Percentiles rank a stretch among this genome's conserved stretches.
These are phyloP conservation scores for Ceratocystis cacaofunesta DNA, from an alignment of 2,329 filamentous ascomycete species.

Conservation along the genomic window DNA sequence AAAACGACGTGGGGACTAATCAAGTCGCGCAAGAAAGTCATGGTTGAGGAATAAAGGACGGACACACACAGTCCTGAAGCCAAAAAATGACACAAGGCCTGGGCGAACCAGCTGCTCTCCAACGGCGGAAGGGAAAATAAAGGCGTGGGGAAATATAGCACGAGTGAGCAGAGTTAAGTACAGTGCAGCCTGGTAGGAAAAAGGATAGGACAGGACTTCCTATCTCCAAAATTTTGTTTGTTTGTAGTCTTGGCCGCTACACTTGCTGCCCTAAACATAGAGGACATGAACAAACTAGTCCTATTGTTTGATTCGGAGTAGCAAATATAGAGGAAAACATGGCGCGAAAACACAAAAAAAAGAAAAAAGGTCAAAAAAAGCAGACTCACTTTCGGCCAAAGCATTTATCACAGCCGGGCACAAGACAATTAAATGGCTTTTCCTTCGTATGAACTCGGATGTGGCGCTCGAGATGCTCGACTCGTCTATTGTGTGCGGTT, in stretches of 20 bases:
- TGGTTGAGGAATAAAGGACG: neutral
- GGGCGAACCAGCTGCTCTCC: neutral
- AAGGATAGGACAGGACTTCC: neutral
- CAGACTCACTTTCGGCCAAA: slow-evolving; percentile 44
- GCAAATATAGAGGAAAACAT: slow-evolving; percentile 8
- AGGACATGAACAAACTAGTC: neutral
- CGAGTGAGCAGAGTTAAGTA: neutral
- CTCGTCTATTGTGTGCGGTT: slow-evolving; percentile 33
- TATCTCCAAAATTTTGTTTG: neutral
- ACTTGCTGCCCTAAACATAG: neutral
- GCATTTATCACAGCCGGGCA: slow-evolving; percentile 46
- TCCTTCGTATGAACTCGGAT: slow-evolving; percentile 51
- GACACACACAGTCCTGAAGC: neutral
- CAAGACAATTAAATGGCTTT: slow-evolving; percentile 46
- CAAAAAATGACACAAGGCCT: neutral
- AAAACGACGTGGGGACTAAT: neutral
- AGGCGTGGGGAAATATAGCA: neutral
- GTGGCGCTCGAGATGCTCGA: slow-evolving; percentile 50
- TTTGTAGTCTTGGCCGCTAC: neutral
- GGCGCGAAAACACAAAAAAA: neutral
- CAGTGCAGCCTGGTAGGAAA: neutral
- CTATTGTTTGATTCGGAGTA: slow-evolving; percentile 12
- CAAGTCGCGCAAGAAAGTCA: neutral
- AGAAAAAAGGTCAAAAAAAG: neutral
- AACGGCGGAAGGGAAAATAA: neutral